Evolutionary conservation across 257 asterid genomes (phyloP).

Genomic region (Asclepias syriaca): DNA sequence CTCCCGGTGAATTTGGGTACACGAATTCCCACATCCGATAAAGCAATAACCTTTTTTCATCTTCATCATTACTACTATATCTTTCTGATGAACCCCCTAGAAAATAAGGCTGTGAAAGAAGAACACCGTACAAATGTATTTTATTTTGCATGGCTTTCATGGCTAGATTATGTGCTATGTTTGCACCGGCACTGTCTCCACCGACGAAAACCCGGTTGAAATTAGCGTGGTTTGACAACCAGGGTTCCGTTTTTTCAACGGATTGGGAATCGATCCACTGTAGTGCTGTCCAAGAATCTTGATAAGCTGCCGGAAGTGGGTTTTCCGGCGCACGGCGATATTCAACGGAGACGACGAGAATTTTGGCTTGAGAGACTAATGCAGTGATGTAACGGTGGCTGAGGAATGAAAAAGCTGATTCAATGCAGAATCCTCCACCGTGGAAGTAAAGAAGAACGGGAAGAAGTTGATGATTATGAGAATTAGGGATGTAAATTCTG

Average conservation of each 20-base stretch:
- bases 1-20: conserved; percentile 26
- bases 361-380: conserved; percentile 16
- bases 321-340: conserved; percentile 32
- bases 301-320: conserved; percentile 37
- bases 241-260: conserved; percentile 15
- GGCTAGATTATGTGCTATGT: conserved; percentile 29
- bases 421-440: conserved; percentile 28
- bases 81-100: background rate
- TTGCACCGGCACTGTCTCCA: conserved; percentile 33
- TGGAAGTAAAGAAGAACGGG: conserved; percentile 30
- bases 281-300: conserved; percentile 36
- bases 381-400: conserved; percentile 19
- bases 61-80: background rate
- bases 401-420: conserved; percentile 21
- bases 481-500: conserved; percentile 28
- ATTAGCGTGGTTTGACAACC: conserved; percentile 21
- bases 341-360: conserved; percentile 21
- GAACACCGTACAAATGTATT: conserved; percentile 13
- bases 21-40: conserved; percentile 20
- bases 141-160: conserved; percentile 19
- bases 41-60: background rate
- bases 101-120: conserved; percentile 18
- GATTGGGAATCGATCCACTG: conserved; percentile 19
- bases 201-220: conserved; percentile 19
- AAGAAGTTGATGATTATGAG: conserved; percentile 1